These are phyloP conservation scores for Mrakiaceae sp. DNA, from an alignment of 1,284 basidiomycete genomes.

Conservation along the genomic window DNA sequence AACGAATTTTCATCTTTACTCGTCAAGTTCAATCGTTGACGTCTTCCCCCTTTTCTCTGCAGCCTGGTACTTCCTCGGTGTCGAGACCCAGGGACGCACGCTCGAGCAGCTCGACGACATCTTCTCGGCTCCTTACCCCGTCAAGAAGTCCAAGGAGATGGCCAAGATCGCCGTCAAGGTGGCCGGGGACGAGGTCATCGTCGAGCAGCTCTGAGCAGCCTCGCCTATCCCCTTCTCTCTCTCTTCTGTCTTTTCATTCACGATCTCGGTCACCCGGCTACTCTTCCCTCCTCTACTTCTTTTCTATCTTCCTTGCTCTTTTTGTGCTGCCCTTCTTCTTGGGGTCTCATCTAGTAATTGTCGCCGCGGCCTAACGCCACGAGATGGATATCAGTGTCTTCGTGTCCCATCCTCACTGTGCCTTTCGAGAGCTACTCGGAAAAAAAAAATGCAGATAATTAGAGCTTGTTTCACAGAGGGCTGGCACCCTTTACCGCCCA, in stretches of 20 bases:
- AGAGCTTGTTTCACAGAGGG: no score
- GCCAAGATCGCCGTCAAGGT: constrained; percentile 18
- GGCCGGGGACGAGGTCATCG: neutral
- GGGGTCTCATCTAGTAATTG: no score
- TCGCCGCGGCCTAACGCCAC: no score
- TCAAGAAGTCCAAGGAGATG: constrained; percentile 30
- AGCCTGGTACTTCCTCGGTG: constrained; percentile 25
- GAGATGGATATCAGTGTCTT: no score
- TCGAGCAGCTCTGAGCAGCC: neutral
- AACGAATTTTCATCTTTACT: neutral
- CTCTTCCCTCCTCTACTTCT: neutral
- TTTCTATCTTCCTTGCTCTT: neutral
- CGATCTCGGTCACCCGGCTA: neutral
- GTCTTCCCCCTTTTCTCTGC: neutral
- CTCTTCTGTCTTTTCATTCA: neutral
- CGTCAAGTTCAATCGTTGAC: neutral
- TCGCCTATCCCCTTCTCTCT: neutral
- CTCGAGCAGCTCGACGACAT: constrained; percentile 33
- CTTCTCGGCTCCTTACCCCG: constrained; percentile 32
- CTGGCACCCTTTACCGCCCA: no score
- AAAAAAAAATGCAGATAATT: no score
- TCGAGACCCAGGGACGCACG: constrained; percentile 31
- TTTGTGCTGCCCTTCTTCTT: neutral
- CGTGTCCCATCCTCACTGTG: no score
- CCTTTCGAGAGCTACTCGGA: no score